These are phyloP conservation scores for Cenchrus americanus DNA, from an alignment of 176 grass and related monocot species.

Conservation along the genomic window DNA sequence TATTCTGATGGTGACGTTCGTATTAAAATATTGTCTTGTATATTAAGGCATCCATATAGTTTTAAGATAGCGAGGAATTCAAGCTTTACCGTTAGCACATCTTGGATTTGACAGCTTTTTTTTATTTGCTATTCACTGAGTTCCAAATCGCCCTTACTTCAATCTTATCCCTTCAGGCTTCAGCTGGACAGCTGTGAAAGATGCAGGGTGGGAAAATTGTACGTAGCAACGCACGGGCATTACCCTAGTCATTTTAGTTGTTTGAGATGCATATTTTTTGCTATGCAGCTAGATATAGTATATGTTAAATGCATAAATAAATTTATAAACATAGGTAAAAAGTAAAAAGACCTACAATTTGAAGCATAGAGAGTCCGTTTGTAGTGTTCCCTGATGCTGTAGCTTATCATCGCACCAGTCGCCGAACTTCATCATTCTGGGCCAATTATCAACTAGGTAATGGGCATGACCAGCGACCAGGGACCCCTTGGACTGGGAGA, in stretches of 20 bases:
- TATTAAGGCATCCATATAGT: conserved; percentile 38
- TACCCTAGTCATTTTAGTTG: no score
- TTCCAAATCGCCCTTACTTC: conserved; percentile 20
- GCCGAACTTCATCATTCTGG: background rate
- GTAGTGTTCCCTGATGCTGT: background rate
- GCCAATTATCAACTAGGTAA: background rate
- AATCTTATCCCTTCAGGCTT: conserved; percentile 8
- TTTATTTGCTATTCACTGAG: conserved; percentile 18
- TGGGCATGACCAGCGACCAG: background rate
- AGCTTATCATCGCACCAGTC: background rate
- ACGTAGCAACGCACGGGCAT: no score
- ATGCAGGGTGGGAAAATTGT: no score
- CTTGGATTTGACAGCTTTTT: conserved; percentile 52
- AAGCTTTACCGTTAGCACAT: conserved; percentile 43
- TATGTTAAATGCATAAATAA: no score
- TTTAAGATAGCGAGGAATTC: conserved; percentile 50
- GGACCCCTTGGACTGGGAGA: background rate
- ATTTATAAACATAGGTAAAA: no score
- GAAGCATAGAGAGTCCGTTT: background rate
- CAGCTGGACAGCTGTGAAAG: no score
- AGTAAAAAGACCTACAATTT: no score
- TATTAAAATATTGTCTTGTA: conserved; percentile 42
- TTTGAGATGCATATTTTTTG: no score
- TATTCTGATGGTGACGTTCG: background rate
- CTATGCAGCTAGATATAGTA: no score